Evolutionary conservation across 2,329 filamentous ascomycete genomes (phyloP).

Genomic region (Zopfia rhizophila): DNA sequence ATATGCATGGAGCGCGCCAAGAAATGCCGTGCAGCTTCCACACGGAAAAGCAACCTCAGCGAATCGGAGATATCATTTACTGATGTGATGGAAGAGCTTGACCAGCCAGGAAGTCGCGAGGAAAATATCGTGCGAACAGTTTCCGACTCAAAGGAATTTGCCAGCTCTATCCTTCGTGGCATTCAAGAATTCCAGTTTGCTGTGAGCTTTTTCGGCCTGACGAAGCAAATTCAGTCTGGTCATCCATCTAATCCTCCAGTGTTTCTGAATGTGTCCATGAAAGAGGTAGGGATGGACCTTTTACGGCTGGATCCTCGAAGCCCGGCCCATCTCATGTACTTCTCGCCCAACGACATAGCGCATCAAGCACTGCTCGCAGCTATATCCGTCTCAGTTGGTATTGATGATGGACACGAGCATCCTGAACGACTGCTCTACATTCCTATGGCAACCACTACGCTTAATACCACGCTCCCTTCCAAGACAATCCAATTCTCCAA

Average conservation of each 20-base stretch:
- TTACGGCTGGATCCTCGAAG: slow-evolving; percentile 92
- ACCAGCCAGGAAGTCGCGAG: slow-evolving; percentile 72
- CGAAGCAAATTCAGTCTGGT: slow-evolving; percentile 78
- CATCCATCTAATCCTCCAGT: slow-evolving; percentile 76
- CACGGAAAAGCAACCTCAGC: slow-evolving; percentile 35
- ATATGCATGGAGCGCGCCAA: slow-evolving; percentile 69
- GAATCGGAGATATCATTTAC: slow-evolving; percentile 71
- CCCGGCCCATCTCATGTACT: slow-evolving; percentile 98
- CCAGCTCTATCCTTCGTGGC: slow-evolving; percentile 87
- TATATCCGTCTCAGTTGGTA: slow-evolving; percentile 88
- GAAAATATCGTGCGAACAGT: slow-evolving; percentile 82
- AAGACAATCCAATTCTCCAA: slow-evolving; percentile 87
- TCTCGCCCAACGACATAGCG: slow-evolving; percentile 88
- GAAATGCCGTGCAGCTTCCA: slow-evolving; percentile 47
- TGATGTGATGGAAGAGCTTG: slow-evolving; percentile 79
- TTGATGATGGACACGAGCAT: slow-evolving; percentile 88
- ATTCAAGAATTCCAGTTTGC: slow-evolving; percentile 98
- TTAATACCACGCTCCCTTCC: slow-evolving; percentile 92
- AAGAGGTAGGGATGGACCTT: slow-evolving; percentile 93
- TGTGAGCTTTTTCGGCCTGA: slow-evolving; percentile 88
- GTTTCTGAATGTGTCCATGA: slow-evolving; percentile 89
- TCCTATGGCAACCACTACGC: slow-evolving; percentile 95
- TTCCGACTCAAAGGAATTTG: slow-evolving; percentile 91
- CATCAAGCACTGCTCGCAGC: slow-evolving; percentile 94
- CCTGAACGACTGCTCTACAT: slow-evolving; percentile 91